Evolutionary conservation across 495 filamentous ascomycete species (phyloP), one percentile per base, ranked within the genome.

Genomic region (Mycothermus thermophilus): DNA sequence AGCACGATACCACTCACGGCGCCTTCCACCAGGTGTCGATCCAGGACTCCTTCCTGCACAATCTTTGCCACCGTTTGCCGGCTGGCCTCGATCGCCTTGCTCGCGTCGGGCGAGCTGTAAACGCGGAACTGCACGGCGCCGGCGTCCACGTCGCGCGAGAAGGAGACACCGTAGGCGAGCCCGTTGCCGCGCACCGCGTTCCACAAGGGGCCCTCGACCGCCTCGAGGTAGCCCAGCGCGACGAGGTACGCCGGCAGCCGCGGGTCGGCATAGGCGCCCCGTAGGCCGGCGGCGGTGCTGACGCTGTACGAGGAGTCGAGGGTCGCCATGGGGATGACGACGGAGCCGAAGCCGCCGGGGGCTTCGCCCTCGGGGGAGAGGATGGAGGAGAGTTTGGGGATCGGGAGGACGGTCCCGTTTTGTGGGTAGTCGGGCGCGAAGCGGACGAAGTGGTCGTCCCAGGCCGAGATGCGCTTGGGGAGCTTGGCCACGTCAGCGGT

Each of bases 131-230:
- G 73, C 31, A 94, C 57, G 34, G 81, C 75, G 18, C 92, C 88
- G 7, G 71, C 75, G 38, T 90, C 81, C 26, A 82, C 60, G 42
- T 82, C 76, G 38, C 75, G 74, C 10, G 59, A 65, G 50, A 95
- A 92, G 42, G 62, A 69, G 8, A 79, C 77, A 11, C 84, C 83
- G 52, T 99, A 99, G 1, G 87, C 90, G 18, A 96, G 69, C 18
- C 90, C 92, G 30, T 77, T 85, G 27, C 90, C 90, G 25, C 90
- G 85, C 32, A 94, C 77, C 2, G 83, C 83, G 40, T 75, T 75
- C 86, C 88, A 96, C 15, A 97, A 71, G 4, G 90, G 92, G 2
- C 90, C 90, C 60, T 96, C 92, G 12, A 90, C 80, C 0, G 84
- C 76, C 43, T 94, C 87, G 40, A 99, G 79, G 55, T 93, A 96